Evolutionary conservation across 2,329 filamentous ascomycete genomes (phyloP), one percentile per base, ranked within the genome.

Genomic region (Botrytis hyacinthi): DNA sequence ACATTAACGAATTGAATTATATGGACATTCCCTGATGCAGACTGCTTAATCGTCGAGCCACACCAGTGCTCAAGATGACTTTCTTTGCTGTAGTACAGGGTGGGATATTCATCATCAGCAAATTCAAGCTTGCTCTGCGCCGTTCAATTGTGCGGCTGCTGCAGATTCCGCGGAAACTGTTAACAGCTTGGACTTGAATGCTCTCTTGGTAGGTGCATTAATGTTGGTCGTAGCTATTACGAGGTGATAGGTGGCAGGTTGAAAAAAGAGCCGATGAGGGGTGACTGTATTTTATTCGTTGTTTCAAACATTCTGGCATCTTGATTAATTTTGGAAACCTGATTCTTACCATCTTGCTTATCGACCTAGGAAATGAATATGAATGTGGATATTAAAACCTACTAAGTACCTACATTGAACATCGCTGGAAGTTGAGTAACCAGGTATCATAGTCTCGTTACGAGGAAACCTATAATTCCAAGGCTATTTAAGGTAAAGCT

Each of bases 11-110:
- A 46, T 2, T 2, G 42, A 35, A n/a, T 40, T 16, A 26, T 16
- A 16, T 61, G 12, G 22, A 37, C 20, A 1, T 37, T 32, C 20
- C 2, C 32, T 1, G 1, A 10, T 35, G 16, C 10, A 37, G 7
- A n/a, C 10, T 18, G 6, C 6, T 51, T 14, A 26, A 10, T 22
- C 1, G 1, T 5, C 35, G 35, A n/a, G 2, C 2, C 4, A n/a
- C n/a, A 18, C 4, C 35, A 22, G 59, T 3, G 9, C 22, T 3
- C 3, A 4, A 16, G 35, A 62, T n/a, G 37, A 62, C 3, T 42
- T 62, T 42, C 0, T 7, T n/a, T 62, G 22, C 6, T 62, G 42
- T 62, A 20, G 6, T 42, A 40, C 22, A 4, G 35, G 35, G 7
- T n/a, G 14, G 35, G 22, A 62, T 62, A 8, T 8, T 20, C 18